A percentile compares a stretch with the other conserved stretches of the same genome.
phyloP scores from a whole-genome alignment of 768 basidiomycete genomes.

The Boletus edulis region DNA sequence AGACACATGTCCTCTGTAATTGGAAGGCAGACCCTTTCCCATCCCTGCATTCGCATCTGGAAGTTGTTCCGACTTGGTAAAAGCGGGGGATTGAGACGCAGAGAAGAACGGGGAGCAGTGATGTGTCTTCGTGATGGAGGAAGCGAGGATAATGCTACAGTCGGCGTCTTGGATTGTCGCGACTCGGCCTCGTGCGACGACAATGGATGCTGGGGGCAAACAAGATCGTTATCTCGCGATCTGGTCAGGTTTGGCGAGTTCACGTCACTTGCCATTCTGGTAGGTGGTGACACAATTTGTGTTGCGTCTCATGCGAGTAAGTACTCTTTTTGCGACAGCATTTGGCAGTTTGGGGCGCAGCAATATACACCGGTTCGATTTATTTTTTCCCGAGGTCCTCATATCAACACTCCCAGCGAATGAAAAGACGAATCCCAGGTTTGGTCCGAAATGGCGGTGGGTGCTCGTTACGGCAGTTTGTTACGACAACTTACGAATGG shows the following conservation, averaged over 20 bases:
- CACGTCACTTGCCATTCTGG: conserved; percentile 27
- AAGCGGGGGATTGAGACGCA: conserved; percentile 5
- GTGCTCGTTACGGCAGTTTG: conserved; percentile 25
- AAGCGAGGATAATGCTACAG: not conserved
- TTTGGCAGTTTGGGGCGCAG: conserved; percentile 1
- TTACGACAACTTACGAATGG: conserved; percentile 29
- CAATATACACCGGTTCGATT: not conserved
- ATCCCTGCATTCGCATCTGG: conserved; percentile 22
- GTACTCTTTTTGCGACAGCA: not conserved
- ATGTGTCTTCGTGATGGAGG: conserved; percentile 20
- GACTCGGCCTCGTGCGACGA: conserved; percentile 13
- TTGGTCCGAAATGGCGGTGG: conserved; percentile 28
- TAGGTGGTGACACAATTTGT: conserved; percentile 5
- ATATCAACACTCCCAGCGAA: too few species aligned
- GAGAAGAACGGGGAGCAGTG: conserved; percentile 19
- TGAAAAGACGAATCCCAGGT: conserved; percentile 22
- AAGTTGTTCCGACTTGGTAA: conserved; percentile 14
- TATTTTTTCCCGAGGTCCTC: not conserved
- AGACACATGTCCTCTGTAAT: conserved; percentile 24
- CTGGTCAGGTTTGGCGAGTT: conserved; percentile 18
- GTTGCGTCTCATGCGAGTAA: conserved; percentile 2
- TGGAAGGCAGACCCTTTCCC: conserved; percentile 23
- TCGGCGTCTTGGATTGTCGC: conserved; percentile 26
- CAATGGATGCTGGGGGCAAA: conserved; percentile 8
- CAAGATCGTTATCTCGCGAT: conserved; percentile 34